phyloP scores from a whole-genome alignment of 2,329 filamentous ascomycete genomes.

The Fusarium sp. region DNA sequence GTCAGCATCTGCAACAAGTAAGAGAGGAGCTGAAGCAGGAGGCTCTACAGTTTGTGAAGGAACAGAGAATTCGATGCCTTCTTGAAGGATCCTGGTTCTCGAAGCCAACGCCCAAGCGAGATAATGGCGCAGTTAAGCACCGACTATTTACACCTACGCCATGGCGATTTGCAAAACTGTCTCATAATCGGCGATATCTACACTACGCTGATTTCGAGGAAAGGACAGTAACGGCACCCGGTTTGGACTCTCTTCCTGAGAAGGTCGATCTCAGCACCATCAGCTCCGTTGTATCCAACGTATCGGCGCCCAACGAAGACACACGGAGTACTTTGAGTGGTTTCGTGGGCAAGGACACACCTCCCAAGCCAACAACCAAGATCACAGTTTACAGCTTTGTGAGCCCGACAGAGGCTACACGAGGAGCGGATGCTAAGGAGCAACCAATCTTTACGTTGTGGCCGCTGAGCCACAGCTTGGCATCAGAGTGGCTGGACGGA shows the following conservation, averaged over 20 bases:
- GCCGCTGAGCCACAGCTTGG: slow-evolving; percentile 82
- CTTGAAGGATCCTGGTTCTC: slow-evolving; percentile 91
- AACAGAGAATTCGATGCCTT: slow-evolving; percentile 92
- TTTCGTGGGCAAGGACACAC: slow-evolving; percentile 57
- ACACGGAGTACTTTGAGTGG: slow-evolving; percentile 59
- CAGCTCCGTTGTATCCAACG: slow-evolving; percentile 94
- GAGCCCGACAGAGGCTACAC: slow-evolving; percentile 56
- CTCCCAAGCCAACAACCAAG: slow-evolving; percentile 75
- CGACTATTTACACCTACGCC: slow-evolving; percentile 65
- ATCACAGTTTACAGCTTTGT: slow-evolving; percentile 89
- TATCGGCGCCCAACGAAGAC: slow-evolving; percentile 75
- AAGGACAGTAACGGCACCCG: slow-evolving; percentile 74
- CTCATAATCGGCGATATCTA: slow-evolving; percentile 89
- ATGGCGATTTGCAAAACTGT: slow-evolving; percentile 89
- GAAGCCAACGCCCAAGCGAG: slow-evolving; percentile 60
- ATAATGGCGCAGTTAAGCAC: slow-evolving; percentile 53
- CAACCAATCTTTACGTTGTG: slow-evolving; percentile 84
- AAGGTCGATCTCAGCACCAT: slow-evolving; percentile 90
- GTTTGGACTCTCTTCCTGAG: slow-evolving; percentile 78
- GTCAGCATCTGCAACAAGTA: slow-evolving; percentile 88
- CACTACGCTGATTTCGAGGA: slow-evolving; percentile 89
- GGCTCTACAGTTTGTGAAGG: slow-evolving; percentile 95
- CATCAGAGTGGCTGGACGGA: slow-evolving; percentile 97
- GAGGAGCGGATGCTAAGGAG: slow-evolving; percentile 66
- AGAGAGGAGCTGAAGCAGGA: slow-evolving; percentile 92